Conservation (phyloP, 805 yeast genomes). For the Wickerhamiella allomyrinae region DNA sequence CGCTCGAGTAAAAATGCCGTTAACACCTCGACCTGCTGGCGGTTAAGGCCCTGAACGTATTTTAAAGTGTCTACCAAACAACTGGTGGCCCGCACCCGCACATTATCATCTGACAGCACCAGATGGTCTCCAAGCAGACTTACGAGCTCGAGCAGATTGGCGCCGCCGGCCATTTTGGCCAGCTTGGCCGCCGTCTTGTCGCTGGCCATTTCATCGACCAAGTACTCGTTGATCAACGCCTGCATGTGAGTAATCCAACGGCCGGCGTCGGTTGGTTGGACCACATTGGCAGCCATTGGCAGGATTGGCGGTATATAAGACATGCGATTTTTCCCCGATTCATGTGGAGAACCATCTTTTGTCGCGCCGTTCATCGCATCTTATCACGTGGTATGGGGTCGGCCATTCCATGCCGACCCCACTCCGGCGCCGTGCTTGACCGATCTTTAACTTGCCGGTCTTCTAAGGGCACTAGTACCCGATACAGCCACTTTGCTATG, state of each 20-base stretch:
- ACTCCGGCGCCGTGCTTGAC: too few species aligned
- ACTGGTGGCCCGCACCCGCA: constrained; percentile 33
- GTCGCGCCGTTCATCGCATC: background rate
- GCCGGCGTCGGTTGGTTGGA: background rate
- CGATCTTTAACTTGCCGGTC: too few species aligned
- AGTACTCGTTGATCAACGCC: constrained; percentile 16
- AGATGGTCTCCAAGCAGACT: constrained; percentile 45
- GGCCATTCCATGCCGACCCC: too few species aligned
- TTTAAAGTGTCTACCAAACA: constrained; percentile 31
- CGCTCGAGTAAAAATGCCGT: constrained; percentile 46
- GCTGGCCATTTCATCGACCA: constrained; percentile 11
- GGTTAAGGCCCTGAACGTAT: constrained; percentile 23
- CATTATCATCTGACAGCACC: constrained; percentile 41
- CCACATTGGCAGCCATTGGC: background rate
- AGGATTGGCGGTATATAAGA: background rate
- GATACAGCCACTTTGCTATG: too few species aligned
- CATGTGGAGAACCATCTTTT: background rate
- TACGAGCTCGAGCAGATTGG: constrained; percentile 27
- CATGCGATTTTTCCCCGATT: background rate
- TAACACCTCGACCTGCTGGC: constrained; percentile 25
- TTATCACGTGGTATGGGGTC: background rate
- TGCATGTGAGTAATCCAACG: constrained; percentile 9
- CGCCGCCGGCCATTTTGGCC: constrained; percentile 1
- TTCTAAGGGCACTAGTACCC: too few species aligned
- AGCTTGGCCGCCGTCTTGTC: constrained; percentile 3